phyloP scores from a whole-genome alignment of 2,329 filamentous ascomycete species.

The Fusarium sp. region DNA sequence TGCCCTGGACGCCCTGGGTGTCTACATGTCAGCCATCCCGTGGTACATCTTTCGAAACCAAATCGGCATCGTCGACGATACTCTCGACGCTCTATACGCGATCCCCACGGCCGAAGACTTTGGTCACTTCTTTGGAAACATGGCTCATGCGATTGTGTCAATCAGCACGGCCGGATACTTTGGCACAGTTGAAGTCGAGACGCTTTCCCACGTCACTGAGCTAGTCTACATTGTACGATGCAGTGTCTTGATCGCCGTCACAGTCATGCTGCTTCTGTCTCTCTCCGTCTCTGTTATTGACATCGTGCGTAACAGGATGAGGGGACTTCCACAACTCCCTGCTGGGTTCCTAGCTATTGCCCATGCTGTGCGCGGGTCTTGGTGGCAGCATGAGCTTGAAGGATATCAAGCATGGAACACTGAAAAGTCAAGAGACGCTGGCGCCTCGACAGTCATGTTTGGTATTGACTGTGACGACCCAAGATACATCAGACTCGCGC shows the following conservation, averaged over 20 bases:
- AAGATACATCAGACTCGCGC: slow-evolving; percentile 35
- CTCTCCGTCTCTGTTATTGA: slow-evolving; percentile 31
- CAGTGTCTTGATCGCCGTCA: slow-evolving; percentile 32
- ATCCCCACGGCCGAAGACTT: slow-evolving; percentile 36
- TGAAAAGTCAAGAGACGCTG: slow-evolving; percentile 6
- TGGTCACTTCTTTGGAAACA: slow-evolving; percentile 38
- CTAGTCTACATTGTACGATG: slow-evolving; percentile 35
- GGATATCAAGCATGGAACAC: slow-evolving; percentile 24
- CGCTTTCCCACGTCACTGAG: slow-evolving; percentile 14
- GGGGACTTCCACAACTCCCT: slow-evolving; percentile 31
- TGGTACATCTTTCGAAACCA: slow-evolving; percentile 36
- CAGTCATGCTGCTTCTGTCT: slow-evolving; percentile 21
- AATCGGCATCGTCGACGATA: slow-evolving; percentile 31
- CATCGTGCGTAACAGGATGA: slow-evolving; percentile 27
- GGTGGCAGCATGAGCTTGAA: slow-evolving; percentile 35
- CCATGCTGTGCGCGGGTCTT: slow-evolving; percentile 29
- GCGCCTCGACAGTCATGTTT: slow-evolving; percentile 35
- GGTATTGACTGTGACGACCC: slow-evolving; percentile 30
- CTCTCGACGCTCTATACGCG: slow-evolving; percentile 32
- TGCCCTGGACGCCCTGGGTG: slow-evolving; percentile 16
- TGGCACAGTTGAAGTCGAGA: slow-evolving; percentile 28
- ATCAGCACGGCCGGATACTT: slow-evolving; percentile 40
- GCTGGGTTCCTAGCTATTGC: slow-evolving; percentile 37
- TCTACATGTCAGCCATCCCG: slow-evolving; percentile 41
- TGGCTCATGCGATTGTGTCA: slow-evolving; percentile 36